Conservation (phyloP, 768 basidiomycete species). For the Punctularia strigosozonata region DNA sequence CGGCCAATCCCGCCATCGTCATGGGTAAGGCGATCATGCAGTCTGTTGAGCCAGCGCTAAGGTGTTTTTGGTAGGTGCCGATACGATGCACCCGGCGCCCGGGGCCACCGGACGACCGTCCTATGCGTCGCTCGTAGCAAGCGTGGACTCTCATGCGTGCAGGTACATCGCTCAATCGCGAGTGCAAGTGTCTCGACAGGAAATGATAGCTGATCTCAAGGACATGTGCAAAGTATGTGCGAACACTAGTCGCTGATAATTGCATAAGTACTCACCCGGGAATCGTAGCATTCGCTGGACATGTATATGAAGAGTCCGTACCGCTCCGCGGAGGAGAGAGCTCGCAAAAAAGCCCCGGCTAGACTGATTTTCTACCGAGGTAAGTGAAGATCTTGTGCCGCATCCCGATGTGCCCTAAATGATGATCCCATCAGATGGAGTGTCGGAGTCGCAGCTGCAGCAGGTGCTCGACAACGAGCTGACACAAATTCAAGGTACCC, state of each 20-base stretch:
- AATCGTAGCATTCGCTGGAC: constrained; percentile 33
- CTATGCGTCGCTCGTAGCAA: constrained; percentile 71
- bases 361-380: constrained; percentile 72
- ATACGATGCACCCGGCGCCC: constrained; percentile 79
- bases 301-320: constrained; percentile 55
- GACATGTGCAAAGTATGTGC: constrained; percentile 46
- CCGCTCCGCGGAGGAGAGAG: constrained; percentile 36
- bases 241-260: not conserved
- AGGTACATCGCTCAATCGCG: constrained; percentile 56
- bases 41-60: no score
- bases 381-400: constrained; percentile 17
- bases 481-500: constrained; percentile 45
- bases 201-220: constrained; percentile 65
- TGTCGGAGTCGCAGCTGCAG: constrained; percentile 44
- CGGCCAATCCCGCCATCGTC: constrained; percentile 64
- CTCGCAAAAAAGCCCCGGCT: constrained; percentile 38
- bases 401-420: no score
- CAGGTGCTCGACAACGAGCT: constrained; percentile 47
- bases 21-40: constrained; percentile 37
- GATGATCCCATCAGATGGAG: constrained; percentile 28
- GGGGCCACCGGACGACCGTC: constrained; percentile 69
- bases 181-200: constrained; percentile 57
- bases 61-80: constrained; percentile 56
- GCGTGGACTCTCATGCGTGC: constrained; percentile 62
- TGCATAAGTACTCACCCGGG: not conserved